Conservation (phyloP, 176 grass and related monocot species). For the Metroxylon sagu region DNA sequence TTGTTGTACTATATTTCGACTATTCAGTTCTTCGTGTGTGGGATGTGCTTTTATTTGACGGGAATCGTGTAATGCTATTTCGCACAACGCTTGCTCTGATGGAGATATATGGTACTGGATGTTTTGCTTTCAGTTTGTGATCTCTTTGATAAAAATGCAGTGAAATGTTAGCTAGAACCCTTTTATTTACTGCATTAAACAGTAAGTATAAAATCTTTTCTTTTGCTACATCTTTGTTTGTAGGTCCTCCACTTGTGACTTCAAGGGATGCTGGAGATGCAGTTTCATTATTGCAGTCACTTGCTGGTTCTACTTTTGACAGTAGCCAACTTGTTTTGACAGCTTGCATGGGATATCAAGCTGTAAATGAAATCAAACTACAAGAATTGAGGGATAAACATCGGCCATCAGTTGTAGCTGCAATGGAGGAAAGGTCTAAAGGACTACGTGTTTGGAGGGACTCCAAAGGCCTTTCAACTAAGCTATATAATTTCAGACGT, state of each 20-base stretch:
- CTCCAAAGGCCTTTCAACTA: conserved; percentile 72
- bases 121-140: conserved; percentile 10
- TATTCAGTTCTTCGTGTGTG: conserved; percentile 95
- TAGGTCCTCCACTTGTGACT: conserved; percentile 94
- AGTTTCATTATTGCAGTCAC: conserved; percentile 85
- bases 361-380: conserved; percentile 62
- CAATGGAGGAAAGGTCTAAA: conserved; percentile 87
- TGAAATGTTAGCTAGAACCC: too few relatives aligned
- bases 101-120: conserved; percentile 92
- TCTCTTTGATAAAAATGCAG: too few relatives aligned
- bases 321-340: conserved; percentile 98
- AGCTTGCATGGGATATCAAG: conserved; percentile 94
- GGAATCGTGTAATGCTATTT: conserved; percentile 89
- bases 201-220: neutral
- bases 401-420: conserved; percentile 73
- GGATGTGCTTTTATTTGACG: conserved; percentile 96
- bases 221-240: conserved; percentile 9
- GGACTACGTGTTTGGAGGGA: conserved; percentile 57
- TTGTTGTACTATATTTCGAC: conserved; percentile 17
- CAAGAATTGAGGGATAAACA: conserved; percentile 84
- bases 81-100: conserved; percentile 77
- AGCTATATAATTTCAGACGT: conserved; percentile 78
- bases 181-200: too few relatives aligned
- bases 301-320: conserved; percentile 94
- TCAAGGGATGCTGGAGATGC: conserved; percentile 98